phyloP scores from a whole-genome alignment of 768 basidiomycete species.

The Termitomyces sp. region DNA sequence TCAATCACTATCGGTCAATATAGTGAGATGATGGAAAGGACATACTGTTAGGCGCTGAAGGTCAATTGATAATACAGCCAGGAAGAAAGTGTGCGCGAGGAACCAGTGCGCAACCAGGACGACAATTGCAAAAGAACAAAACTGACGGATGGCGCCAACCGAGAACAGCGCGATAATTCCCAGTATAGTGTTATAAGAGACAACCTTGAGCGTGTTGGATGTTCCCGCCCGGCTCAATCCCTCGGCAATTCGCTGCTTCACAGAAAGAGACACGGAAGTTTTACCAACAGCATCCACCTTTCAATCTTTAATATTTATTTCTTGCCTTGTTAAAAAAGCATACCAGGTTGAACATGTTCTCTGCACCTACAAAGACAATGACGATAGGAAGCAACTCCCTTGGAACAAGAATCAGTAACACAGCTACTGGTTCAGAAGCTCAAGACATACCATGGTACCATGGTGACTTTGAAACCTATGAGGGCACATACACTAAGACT shows the following conservation, averaged over 20 bases:
- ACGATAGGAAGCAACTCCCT: slow-evolving; percentile 91
- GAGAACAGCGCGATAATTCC: slow-evolving; percentile 71
- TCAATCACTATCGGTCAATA: slow-evolving; percentile 7
- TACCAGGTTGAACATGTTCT: slow-evolving; percentile 96
- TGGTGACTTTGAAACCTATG: slow-evolving; percentile 80
- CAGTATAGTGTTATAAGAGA: slow-evolving; percentile 79
- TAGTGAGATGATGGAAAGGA: slow-evolving; percentile 1
- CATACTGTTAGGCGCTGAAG: slow-evolving; percentile 84
- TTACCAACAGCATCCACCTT: slow-evolving; percentile 81
- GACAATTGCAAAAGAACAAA: slow-evolving; percentile 90
- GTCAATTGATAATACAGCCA: slow-evolving; percentile 93
- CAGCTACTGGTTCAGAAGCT: neutral
- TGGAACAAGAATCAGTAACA: slow-evolving; percentile 1
- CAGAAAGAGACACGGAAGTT: slow-evolving; percentile 81
- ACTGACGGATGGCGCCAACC: slow-evolving; percentile 81
- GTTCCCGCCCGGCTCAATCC: slow-evolving; percentile 88
- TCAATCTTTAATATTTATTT: slow-evolving; percentile 6
- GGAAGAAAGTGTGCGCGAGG: slow-evolving; percentile 92
- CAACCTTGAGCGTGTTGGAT: slow-evolving; percentile 88
- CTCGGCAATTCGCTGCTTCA: slow-evolving; percentile 87
- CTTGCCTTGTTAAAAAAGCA: slow-evolving; percentile 16
- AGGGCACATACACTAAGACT: slow-evolving; percentile 90
- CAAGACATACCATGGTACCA: slow-evolving; percentile 79
- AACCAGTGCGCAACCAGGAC: slow-evolving; percentile 97
- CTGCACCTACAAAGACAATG: slow-evolving; percentile 91